phyloP scores from a whole-genome alignment of 768 basidiomycete species.

The Leccinum variicolor region DNA sequence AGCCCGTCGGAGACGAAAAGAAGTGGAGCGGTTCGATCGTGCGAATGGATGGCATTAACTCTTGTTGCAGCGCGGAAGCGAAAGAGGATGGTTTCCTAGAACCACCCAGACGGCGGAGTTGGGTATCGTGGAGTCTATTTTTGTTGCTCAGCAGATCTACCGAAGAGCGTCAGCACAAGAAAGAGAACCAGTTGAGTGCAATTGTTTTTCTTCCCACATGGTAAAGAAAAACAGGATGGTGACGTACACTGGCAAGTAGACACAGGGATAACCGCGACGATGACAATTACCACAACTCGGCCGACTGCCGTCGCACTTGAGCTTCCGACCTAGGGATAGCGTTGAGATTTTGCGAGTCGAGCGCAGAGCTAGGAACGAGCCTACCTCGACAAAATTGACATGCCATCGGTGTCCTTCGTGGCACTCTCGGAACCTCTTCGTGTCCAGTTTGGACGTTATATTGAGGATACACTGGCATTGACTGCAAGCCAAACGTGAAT shows the following conservation, averaged over 20 bases:
- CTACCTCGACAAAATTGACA: slow-evolving; percentile 71
- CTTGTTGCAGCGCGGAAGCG: slow-evolving; percentile 17
- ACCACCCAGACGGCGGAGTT: not conserved
- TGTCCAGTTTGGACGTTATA: slow-evolving; percentile 10
- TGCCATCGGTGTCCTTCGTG: slow-evolving; percentile 62
- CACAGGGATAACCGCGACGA: slow-evolving; percentile 54
- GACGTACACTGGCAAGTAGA: slow-evolving; percentile 65
- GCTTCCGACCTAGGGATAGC: slow-evolving; percentile 50
- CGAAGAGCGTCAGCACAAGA: slow-evolving; percentile 7
- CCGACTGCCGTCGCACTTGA: slow-evolving; percentile 67
- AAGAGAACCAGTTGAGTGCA: not conserved
- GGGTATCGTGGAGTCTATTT: slow-evolving; percentile 23
- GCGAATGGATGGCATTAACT: slow-evolving; percentile 21
- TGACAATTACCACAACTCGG: slow-evolving; percentile 68
- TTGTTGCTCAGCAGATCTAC: slow-evolving; percentile 28
- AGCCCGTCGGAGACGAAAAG: slow-evolving; percentile 6
- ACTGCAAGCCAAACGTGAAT: slow-evolving; percentile 2
- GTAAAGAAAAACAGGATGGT: not conserved
- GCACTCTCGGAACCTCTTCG: slow-evolving; percentile 29
- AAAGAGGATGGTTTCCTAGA: slow-evolving; percentile 15
- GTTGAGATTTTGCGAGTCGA: not conserved
- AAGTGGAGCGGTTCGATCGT: slow-evolving; percentile 16
- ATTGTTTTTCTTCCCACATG: slow-evolving; percentile 1
- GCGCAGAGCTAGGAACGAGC: not conserved
- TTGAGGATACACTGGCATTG: slow-evolving; percentile 9